These are phyloP conservation scores for Lipomyces mesembrius DNA, from an alignment of 805 yeast species.

Conservation along the genomic window DNA sequence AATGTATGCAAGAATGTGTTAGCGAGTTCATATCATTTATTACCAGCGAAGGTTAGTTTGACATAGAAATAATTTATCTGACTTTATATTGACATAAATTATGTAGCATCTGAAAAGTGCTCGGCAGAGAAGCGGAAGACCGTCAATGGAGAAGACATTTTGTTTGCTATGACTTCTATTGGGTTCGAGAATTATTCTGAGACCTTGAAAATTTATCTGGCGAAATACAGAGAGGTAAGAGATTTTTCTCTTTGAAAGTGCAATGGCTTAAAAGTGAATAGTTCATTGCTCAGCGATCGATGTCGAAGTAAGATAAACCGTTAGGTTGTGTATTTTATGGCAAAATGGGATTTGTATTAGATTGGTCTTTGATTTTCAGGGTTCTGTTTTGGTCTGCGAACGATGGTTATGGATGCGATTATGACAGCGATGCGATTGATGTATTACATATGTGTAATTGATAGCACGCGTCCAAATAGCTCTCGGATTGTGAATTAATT, in stretches of 20 bases:
- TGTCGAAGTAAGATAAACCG: conserved; percentile 9
- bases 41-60: conserved; percentile 56
- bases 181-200: conserved; percentile 76
- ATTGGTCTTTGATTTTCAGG: not conserved
- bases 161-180: conserved; percentile 64
- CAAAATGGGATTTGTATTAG: not conserved
- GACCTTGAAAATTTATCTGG: conserved; percentile 67
- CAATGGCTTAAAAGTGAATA: not conserved
- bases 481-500: not conserved
- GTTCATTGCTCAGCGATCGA: conserved; percentile 24
- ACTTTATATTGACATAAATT: not conserved
- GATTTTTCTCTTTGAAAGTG: not conserved
- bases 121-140: conserved; percentile 69
- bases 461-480: not conserved
- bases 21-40: conserved; percentile 69
- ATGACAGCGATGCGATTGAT: not conserved
- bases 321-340: conserved; percentile 8
- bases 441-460: not conserved
- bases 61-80: not conserved
- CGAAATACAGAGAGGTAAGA: conserved; percentile 61
- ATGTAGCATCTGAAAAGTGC: conserved; percentile 61
- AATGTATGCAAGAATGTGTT: conserved; percentile 74
- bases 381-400: not conserved
- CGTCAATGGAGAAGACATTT: conserved; percentile 69
- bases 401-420: not conserved